Evolutionary conservation across 768 basidiomycete species (phyloP).

Genomic region (Tylopilus balloui): DNA sequence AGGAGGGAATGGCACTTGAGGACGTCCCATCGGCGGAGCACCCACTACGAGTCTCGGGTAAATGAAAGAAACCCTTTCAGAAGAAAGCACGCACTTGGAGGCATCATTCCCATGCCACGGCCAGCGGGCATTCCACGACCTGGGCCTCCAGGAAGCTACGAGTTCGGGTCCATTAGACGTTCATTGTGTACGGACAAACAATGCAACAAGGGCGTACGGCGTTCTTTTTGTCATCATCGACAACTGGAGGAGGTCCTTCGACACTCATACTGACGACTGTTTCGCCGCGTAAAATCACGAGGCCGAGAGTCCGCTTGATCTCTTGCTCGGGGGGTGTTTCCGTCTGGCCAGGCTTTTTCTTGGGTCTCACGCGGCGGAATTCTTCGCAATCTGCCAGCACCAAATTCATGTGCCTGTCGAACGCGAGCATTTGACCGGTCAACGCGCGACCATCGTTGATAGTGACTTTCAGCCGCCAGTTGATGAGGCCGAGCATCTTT

Average conservation of each 20-base stretch:
- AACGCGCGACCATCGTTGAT: conserved; percentile 95
- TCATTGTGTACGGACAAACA: conserved; percentile 4
- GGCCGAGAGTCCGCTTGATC: conserved; percentile 93
- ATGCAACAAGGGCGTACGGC: conserved; percentile 43
- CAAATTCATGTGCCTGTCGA: conserved; percentile 99
- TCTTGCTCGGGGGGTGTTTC: conserved; percentile 80
- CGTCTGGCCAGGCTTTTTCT: conserved; percentile 79
- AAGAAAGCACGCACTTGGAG: conserved; percentile 55
- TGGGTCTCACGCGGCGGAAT: conserved; percentile 86
- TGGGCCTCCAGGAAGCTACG: conserved; percentile 79
- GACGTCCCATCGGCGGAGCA: conserved; percentile 56
- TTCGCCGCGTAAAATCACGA: conserved; percentile 95
- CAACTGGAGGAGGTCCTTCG: conserved; percentile 90
- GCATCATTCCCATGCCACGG: conserved; percentile 95
- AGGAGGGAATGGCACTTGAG: conserved; percentile 62
- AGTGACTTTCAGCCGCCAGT: conserved; percentile 96
- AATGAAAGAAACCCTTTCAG: conserved; percentile 14
- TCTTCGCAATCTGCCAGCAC: conserved; percentile 98
- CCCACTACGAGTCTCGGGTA: conserved; percentile 43
- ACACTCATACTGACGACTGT: conserved; percentile 93
- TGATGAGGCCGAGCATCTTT: conserved; percentile 96
- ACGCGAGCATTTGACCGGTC: conserved; percentile 98
- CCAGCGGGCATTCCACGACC: conserved; percentile 96
- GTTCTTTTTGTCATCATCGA: conserved; percentile 86
- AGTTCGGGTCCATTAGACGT: conserved; percentile 17